phyloP scores from a whole-genome alignment of 1,284 basidiomycete species.

The Caloboletus firmus region DNA sequence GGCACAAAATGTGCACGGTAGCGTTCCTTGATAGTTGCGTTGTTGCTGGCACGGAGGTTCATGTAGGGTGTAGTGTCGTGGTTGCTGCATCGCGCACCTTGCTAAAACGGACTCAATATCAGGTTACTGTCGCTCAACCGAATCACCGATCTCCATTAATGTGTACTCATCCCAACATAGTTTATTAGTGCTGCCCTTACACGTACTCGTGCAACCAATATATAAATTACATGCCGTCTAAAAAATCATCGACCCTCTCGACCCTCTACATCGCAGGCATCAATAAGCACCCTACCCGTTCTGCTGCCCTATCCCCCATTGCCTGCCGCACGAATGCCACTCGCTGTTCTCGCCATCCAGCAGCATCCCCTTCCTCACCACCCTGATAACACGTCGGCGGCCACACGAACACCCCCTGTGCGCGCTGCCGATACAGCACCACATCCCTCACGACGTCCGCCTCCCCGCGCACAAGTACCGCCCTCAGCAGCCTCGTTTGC shows the following conservation, averaged over 20 bases:
- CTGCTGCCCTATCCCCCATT: slow-evolving; percentile 7
- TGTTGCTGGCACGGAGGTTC: no score
- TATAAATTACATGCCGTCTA: neutral
- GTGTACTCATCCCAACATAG: no score
- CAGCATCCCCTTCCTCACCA: slow-evolving; percentile 15
- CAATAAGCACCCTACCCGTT: slow-evolving; percentile 11
- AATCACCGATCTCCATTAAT: no score
- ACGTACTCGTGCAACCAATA: neutral
- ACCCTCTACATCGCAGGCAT: neutral
- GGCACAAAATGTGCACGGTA: no score
- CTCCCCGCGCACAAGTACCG: slow-evolving; percentile 51
- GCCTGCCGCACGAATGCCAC: slow-evolving; percentile 15
- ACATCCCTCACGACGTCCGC: slow-evolving; percentile 52
- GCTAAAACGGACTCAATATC: no score
- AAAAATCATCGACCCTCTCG: neutral
- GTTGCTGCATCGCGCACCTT: no score
- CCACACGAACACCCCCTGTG: slow-evolving; percentile 28
- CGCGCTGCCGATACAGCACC: slow-evolving; percentile 49
- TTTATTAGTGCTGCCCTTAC: neutral
- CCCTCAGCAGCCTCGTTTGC: slow-evolving; percentile 50
- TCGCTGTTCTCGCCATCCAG: slow-evolving; percentile 19
- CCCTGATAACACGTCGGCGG: slow-evolving; percentile 45
- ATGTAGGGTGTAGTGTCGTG: no score
- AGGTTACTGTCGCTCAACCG: no score
- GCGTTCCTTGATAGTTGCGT: no score